phyloP scores from a whole-genome alignment of 192 early-diverging fungal genomes.

The Chytriomyces sp. region DNA sequence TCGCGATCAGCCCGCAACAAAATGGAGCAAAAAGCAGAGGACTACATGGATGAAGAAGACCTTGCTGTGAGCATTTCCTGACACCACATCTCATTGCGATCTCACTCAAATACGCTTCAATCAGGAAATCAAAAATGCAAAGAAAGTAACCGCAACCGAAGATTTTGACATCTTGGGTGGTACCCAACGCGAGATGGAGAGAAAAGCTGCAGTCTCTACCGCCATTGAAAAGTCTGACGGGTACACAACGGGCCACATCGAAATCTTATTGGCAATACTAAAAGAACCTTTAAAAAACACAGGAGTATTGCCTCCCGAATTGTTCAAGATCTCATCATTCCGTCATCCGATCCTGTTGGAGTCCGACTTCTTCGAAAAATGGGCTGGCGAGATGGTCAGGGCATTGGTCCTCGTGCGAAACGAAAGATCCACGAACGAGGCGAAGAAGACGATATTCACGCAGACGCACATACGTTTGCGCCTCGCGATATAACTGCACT shows the following conservation, averaged over 20 bases:
- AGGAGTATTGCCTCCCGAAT: constrained; percentile 53
- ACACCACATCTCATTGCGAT: neutral
- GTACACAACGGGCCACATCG: constrained; percentile 15
- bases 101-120: neutral
- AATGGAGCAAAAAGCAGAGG: constrained; percentile 65
- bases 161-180: constrained; percentile 74
- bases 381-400: constrained; percentile 90
- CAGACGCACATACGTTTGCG: constrained; percentile 64
- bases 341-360: constrained; percentile 68
- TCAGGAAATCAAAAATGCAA: constrained; percentile 54
- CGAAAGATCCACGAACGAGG: constrained; percentile 37
- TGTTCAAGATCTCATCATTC: constrained; percentile 66
- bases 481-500: constrained; percentile 59
- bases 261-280: neutral
- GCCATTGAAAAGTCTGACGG: constrained; percentile 55
- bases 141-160: constrained; percentile 64
- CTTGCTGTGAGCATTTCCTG: constrained; percentile 54
- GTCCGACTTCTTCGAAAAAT: constrained; percentile 73
- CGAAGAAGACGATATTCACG: constrained; percentile 55
- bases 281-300: neutral
- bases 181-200: constrained; percentile 63
- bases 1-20: constrained; percentile 66
- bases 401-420: constrained; percentile 74
- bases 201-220: constrained; percentile 48
- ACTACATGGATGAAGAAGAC: constrained; percentile 99